These are phyloP conservation scores for Mrakia blollopis DNA, from an alignment of 768 basidiomycete genomes.

Conservation along the genomic window DNA sequence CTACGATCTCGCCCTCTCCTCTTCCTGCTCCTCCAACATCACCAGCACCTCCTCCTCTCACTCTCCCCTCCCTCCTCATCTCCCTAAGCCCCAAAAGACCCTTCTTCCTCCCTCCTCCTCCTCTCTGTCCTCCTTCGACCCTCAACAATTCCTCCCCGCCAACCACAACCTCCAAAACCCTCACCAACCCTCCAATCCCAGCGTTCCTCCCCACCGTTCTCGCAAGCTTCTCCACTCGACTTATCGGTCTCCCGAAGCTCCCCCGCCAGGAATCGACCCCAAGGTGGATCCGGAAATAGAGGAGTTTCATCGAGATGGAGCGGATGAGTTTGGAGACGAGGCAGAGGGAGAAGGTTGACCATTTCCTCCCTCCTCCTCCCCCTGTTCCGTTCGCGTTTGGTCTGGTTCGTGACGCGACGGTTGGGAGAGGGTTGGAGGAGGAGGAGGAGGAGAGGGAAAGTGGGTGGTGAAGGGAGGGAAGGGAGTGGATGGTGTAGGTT, in stretches of 20 bases:
- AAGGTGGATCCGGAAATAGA: background rate
- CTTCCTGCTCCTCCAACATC: background rate
- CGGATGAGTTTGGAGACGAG: background rate
- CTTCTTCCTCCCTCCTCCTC: background rate
- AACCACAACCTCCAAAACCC: background rate
- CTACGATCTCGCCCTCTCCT: background rate
- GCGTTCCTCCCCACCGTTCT: slow-evolving; percentile 1
- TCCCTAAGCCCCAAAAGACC: background rate
- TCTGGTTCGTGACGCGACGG: background rate
- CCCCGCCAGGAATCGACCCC: background rate
- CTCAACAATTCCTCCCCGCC: background rate
- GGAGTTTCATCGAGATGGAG: slow-evolving; percentile 2
- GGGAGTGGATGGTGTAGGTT: slow-evolving; percentile 1
- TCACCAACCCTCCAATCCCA: slow-evolving; percentile 6
- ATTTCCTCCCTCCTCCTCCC: background rate
- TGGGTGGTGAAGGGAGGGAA: background rate
- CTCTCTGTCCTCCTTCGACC: background rate
- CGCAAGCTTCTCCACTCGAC: background rate
- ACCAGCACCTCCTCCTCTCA: background rate
- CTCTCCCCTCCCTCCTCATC: background rate
- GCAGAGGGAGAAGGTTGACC: background rate
- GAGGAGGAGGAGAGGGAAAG: background rate
- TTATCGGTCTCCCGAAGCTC: background rate
- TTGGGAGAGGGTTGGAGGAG: background rate
- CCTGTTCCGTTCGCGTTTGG: too few relatives aligned